phyloP scores from a whole-genome alignment of 129 eudicot species.

The Helianthus annuus region HanXRQr2.0-SUNRISE NC_035443.2:9668089-9668588 shows the following conservation, averaged over 20 bases:
- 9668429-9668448: conserved; percentile 87
- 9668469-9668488: background rate
- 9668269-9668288: conserved; percentile 99
- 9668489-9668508: background rate
- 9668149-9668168: no score
- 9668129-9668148: no score
- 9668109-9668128: no score
- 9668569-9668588: conserved; percentile 98
- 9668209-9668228: no score
- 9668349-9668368: conserved; percentile 6
- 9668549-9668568: conserved; percentile 98
- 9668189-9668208: no score
- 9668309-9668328: conserved; percentile 98
- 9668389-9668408: conserved; percentile 96
- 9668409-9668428: conserved; percentile 98
- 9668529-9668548: conserved; percentile 90
- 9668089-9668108: no score
- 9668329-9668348: background rate
- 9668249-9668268: conserved; percentile 39
- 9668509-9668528: conserved; percentile 57
- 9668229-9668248: conserved; percentile 6
- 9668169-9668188: no score
- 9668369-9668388: conserved; percentile 3
- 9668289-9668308: conserved; percentile 98
- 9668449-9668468: conserved; percentile 4